Evolutionary conservation across 192 early-diverging fungal species (phyloP).

Genomic region (Coemansia sp.): DNA sequence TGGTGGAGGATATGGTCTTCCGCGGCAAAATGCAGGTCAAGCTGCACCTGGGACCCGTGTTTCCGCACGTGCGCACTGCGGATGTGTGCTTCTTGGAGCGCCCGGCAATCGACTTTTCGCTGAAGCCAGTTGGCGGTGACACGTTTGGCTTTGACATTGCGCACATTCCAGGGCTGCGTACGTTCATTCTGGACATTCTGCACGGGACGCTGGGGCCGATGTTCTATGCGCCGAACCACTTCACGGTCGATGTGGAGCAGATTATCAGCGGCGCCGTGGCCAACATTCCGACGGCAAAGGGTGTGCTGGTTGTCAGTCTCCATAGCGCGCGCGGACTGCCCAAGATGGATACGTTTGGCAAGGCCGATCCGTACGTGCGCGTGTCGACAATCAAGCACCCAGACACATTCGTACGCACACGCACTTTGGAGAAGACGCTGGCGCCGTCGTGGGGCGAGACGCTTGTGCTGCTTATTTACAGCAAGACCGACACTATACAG

Average conservation of each 20-base stretch:
- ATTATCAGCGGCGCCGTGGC: slow-evolving; percentile 71
- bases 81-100: slow-evolving; percentile 82
- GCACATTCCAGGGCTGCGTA: slow-evolving; percentile 80
- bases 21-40: slow-evolving; percentile 73
- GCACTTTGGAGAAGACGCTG: slow-evolving; percentile 68
- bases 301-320: slow-evolving; percentile 81
- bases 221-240: slow-evolving; percentile 84
- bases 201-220: slow-evolving; percentile 74
- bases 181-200: slow-evolving; percentile 73
- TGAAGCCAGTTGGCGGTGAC: slow-evolving; percentile 87
- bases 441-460: slow-evolving; percentile 90
- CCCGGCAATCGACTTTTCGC: slow-evolving; percentile 85
- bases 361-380: slow-evolving; percentile 83
- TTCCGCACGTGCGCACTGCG: slow-evolving; percentile 83
- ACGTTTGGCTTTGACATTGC: slow-evolving; percentile 85
- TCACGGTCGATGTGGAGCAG: slow-evolving; percentile 75
- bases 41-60: slow-evolving; percentile 82
- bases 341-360: slow-evolving; percentile 86
- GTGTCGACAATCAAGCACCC: slow-evolving; percentile 71
- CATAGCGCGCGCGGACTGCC: slow-evolving; percentile 78
- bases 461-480: slow-evolving; percentile 72
- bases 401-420: slow-evolving; percentile 63
- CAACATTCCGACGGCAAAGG: slow-evolving; percentile 71
- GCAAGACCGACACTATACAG: slow-evolving; percentile 69
- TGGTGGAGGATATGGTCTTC: slow-evolving; percentile 85